phyloP scores from a whole-genome alignment of 2,329 filamentous ascomycete species.

The Penicillium concentricum region DNA sequence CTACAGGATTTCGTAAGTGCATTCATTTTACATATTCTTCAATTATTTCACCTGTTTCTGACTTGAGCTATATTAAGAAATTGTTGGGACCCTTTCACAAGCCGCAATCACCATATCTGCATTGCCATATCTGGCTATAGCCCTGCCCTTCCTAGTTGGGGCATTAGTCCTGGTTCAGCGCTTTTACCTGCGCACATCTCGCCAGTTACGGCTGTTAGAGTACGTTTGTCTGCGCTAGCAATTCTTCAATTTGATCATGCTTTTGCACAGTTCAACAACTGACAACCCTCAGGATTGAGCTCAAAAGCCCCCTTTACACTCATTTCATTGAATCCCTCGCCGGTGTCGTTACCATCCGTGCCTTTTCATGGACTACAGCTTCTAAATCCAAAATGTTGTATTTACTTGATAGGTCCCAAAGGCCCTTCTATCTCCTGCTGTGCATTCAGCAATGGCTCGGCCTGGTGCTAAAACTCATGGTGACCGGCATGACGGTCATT shows the following conservation, averaged over 20 bases:
- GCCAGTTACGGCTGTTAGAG: constrained; percentile 19
- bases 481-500: constrained; percentile 42
- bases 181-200: constrained; percentile 20
- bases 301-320: constrained; percentile 21
- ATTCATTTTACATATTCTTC: background rate
- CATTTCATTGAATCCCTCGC: constrained; percentile 19
- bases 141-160: constrained; percentile 9
- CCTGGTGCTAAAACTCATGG: constrained; percentile 46
- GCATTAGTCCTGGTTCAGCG: constrained; percentile 15
- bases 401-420: constrained; percentile 43
- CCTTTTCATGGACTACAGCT: constrained; percentile 12
- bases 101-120: constrained; percentile 10
- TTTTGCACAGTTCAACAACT: background rate
- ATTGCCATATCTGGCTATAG: constrained; percentile 14
- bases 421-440: constrained; percentile 48
- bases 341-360: constrained; percentile 17
- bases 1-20: background rate
- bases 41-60: background rate
- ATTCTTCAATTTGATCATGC: background rate
- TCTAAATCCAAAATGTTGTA: constrained; percentile 6
- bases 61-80: background rate
- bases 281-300: constrained; percentile 13
- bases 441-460: constrained; percentile 47
- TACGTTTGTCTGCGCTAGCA: background rate
- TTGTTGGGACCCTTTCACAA: constrained; percentile 4